Evolutionary conservation across 495 filamentous ascomycete genomes (phyloP), one percentile per base, ranked within the genome.

Genomic region (Letharia lupina): DNA sequence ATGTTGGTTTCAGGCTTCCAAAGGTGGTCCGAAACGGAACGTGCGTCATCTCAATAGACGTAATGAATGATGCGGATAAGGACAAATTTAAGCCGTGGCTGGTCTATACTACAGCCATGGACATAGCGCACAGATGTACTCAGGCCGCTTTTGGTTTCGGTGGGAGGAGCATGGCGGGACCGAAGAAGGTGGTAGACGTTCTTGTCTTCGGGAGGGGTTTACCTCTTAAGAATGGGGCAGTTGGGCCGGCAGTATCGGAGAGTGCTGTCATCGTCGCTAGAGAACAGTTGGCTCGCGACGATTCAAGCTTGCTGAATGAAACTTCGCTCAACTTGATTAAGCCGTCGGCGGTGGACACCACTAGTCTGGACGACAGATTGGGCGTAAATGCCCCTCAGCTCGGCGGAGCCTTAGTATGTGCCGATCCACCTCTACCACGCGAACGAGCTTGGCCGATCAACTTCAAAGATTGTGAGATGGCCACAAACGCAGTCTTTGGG

Each of bases 41-140:
- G 37, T 64, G 48, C 48, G 35, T 64, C 40, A 37, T 64, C 35
- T 64, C 62, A 3, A 31, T 64, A 56, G 62, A 64, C 23, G 62
- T 64, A 33, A 31, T 41, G 33, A 41, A 18, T 2, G 39, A 64
- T 7, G 11, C 23, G 2, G 62, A 56, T 20, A 18, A 35, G 35
- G 62, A 64, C 18, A 20, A 4, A 2, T 54, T 64, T 10, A 44
- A 54, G 62, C 62, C 62, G 23, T 15, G 39, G n/a, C 20, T 64
- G 31, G 13, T 63, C 28, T 39, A 63, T 28, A n/a, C 18, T 63
- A 40, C 61, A 11, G 48, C 48, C 4, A 8, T 20, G 16, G 35
- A 63, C 7, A n/a, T 63, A 28, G 35, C 47, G 23, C 35, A 13
- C 35, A 39, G 48, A 63, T 63, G 61, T 18, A 54, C 45, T 52